Evolutionary conservation across 768 basidiomycete genomes (phyloP), one percentile per base, ranked within the genome.

Genomic region (Kwoniella shandongensis): DNA sequence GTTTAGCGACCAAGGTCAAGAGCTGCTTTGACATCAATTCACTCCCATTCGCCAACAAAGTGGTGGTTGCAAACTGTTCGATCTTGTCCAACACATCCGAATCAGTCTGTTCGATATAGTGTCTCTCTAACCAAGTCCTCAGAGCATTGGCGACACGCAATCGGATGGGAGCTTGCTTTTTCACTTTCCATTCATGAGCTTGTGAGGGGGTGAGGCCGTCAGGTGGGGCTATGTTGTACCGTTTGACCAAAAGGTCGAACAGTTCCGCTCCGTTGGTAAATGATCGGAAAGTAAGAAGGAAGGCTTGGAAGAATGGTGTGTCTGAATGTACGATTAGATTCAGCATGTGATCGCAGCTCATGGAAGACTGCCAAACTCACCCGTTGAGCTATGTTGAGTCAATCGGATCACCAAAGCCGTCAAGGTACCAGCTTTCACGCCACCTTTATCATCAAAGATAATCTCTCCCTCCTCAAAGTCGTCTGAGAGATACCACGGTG

Each of bases 261-360:
- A 98, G 79, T 45, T 91, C 86, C 54, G 88, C 83, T 42, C 88
- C 79, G 4, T 85, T 86, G 15, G 89, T 89, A 76, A 98, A 97
- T 0, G 91, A 92, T 70, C 92, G 90, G 81, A 90, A 96, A 0
- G 94, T 96, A 84, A 96, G 87, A 63, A 98, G 78, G 82, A 98
- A 98, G 0, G 92, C 86, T 72, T 87, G 86, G 74, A 82, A 88
- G 78, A 87, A 94, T 6, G 83, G 83, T 0, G 86, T 82, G 75
- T 96, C 88, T 23, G 44, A n/a, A 29, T n/a, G 7, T 4, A 45
- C n/a, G n/a, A n/a, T n/a, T n/a, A n/a, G n/a, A n/a, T n/a, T n/a
- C n/a, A n/a, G n/a, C n/a, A n/a, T n/a, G n/a, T n/a, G n/a, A n/a
- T n/a, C n/a, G n/a, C n/a, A n/a, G n/a, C n/a, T n/a, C n/a, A n/a